These are phyloP conservation scores for Diaporthe sp. DNA, from an alignment of 2,329 filamentous ascomycete genomes.

Conservation along the genomic window DNA sequence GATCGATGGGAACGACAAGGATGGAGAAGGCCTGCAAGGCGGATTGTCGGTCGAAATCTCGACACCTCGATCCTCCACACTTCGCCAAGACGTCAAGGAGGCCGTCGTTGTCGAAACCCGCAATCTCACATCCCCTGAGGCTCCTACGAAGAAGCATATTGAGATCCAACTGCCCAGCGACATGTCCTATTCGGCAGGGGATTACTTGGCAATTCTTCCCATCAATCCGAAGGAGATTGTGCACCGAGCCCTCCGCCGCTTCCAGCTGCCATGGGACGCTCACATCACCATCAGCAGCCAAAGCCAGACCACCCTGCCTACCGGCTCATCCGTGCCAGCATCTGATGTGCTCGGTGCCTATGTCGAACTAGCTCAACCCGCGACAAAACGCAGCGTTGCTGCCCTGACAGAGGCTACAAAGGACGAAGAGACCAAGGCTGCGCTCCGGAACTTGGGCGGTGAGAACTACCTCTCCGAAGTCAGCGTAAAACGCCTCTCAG, in stretches of 20 bases:
- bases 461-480: slow-evolving; percentile 52
- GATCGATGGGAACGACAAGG: slow-evolving; percentile 28
- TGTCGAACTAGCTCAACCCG: slow-evolving; percentile 77
- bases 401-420: slow-evolving; percentile 59
- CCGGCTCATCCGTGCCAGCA: slow-evolving; percentile 66
- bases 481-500: slow-evolving; percentile 60
- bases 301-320: slow-evolving; percentile 63
- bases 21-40: slow-evolving; percentile 41
- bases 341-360: slow-evolving; percentile 74
- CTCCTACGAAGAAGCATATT: slow-evolving; percentile 70
- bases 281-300: slow-evolving; percentile 67
- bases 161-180: slow-evolving; percentile 74
- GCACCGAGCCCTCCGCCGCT: slow-evolving; percentile 70
- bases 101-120: slow-evolving; percentile 65
- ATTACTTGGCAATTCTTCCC: slow-evolving; percentile 80
- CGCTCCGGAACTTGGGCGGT: slow-evolving; percentile 51
- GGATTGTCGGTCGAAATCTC: slow-evolving; percentile 58
- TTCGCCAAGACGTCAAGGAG: slow-evolving; percentile 70
- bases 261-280: slow-evolving; percentile 75
- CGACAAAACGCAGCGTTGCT: slow-evolving; percentile 65
- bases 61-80: slow-evolving; percentile 61
- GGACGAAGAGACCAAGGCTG: slow-evolving; percentile 52
- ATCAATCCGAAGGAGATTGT: slow-evolving; percentile 73
- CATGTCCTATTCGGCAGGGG: slow-evolving; percentile 75
- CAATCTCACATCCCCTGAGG: slow-evolving; percentile 58